phyloP scores from a whole-genome alignment of 2,329 filamentous ascomycete species.

The Tolypocladium capitatum region DNA sequence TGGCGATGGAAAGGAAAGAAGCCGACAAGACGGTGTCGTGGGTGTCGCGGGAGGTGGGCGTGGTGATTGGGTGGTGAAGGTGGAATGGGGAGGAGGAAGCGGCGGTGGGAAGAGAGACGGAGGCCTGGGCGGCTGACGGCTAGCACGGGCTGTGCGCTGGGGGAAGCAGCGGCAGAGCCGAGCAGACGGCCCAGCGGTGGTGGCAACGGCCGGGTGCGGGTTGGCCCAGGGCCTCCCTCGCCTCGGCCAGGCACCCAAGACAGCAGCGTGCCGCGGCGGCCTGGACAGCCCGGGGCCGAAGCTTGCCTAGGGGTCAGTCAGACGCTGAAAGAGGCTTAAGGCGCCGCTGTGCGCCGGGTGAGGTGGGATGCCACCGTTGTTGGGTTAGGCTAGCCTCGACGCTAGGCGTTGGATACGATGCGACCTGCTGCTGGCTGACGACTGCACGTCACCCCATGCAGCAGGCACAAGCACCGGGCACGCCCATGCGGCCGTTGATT shows the following conservation, averaged over 20 bases:
- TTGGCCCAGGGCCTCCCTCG: neutral
- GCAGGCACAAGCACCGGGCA: neutral
- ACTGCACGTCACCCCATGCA: neutral
- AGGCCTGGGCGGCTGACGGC: neutral
- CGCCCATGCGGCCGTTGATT: neutral
- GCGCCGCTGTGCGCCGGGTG: neutral
- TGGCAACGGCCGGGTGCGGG: constrained; percentile 1
- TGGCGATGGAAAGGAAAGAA: constrained; percentile 14
- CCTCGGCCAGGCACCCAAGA: too few relatives aligned
- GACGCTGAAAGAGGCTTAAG: neutral
- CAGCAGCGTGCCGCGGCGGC: neutral
- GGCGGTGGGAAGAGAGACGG: constrained; percentile 3
- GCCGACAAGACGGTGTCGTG: constrained; percentile 6
- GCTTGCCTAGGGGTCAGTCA: neutral
- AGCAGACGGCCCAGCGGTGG: neutral
- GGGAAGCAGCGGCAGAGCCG: neutral
- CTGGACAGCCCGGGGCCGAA: neutral
- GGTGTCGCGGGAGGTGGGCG: neutral
- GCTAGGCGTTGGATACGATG: neutral
- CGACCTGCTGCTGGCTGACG: neutral
- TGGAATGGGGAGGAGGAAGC: constrained; percentile 3
- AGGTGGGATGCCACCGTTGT: neutral
- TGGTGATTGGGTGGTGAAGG: constrained; percentile 4
- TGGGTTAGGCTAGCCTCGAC: neutral
- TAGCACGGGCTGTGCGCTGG: too few relatives aligned